A percentile compares a stretch with the other conserved stretches of the same genome.
Evolutionary conservation across 192 early-diverging fungal genomes (phyloP).

Genomic region (Coemansia erecta): DNA sequence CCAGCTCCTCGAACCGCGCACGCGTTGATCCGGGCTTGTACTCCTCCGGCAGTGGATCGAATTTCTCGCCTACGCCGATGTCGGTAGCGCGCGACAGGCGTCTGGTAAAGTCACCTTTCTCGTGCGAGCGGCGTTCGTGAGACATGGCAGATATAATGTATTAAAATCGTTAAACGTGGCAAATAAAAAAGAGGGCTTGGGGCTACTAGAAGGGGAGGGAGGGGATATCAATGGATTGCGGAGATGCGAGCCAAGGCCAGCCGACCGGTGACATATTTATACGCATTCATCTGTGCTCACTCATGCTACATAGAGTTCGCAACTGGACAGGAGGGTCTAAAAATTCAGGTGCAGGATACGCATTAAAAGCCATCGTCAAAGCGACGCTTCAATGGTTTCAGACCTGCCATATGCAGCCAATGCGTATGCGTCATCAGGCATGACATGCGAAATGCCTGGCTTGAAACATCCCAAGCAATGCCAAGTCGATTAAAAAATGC

Average conservation of each 20-base stretch:
- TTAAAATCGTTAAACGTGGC: no score
- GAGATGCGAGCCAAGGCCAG: no score
- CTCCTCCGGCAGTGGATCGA: conserved; percentile 24
- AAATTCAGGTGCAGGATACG: no score
- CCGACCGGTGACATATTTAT: no score
- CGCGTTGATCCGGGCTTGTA: conserved; percentile 43
- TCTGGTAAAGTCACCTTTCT: conserved; percentile 4
- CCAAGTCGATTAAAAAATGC: no score
- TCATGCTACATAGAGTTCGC: no score
- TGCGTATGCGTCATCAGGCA: neutral
- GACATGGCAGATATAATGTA: neutral
- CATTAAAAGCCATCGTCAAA: no score
- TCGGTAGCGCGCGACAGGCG: conserved; percentile 31
- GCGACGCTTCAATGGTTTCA: neutral
- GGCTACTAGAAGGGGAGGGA: no score
- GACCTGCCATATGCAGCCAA: neutral
- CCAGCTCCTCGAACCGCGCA: conserved; percentile 50
- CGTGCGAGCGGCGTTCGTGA: conserved; percentile 1
- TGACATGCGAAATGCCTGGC: neutral
- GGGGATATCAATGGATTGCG: no score
- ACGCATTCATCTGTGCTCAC: no score
- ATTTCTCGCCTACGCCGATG: conserved; percentile 29
- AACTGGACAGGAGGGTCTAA: no score
- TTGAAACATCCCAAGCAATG: neutral
- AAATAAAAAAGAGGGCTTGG: no score